A percentile compares a stretch with the other conserved stretches of the same genome.
Evolutionary conservation across 2,329 filamentous ascomycete genomes (phyloP).

Genomic region (Hypoxylon sp.): DNA sequence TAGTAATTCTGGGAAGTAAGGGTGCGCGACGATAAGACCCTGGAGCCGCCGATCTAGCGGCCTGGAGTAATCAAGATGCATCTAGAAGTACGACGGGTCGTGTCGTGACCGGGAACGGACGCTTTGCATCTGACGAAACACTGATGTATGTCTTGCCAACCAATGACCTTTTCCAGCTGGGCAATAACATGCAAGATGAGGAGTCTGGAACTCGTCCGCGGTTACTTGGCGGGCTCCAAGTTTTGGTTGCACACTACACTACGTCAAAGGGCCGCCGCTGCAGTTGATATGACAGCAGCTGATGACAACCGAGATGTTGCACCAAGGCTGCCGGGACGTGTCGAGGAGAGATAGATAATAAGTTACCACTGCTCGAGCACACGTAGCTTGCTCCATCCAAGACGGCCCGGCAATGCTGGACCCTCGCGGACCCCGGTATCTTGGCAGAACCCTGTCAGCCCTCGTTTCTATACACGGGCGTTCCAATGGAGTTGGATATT

Average conservation of each 20-base stretch:
- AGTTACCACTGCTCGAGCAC: not conserved
- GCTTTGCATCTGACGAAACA: constrained; percentile 7
- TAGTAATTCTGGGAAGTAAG: not conserved
- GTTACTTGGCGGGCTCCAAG: constrained; percentile 6
- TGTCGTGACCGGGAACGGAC: not conserved
- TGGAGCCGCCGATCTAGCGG: not conserved
- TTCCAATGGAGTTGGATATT: not conserved
- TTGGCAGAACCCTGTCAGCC: not conserved
- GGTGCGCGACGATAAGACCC: not conserved
- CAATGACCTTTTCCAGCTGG: constrained; percentile 6
- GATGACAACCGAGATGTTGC: constrained; percentile 3
- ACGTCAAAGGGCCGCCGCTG: not conserved
- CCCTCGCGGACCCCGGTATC: not conserved
- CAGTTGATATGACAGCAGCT: not conserved
- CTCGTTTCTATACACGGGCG: not conserved
- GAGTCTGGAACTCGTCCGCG: constrained; percentile 23
- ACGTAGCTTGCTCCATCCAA: not conserved
- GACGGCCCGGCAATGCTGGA: not conserved
- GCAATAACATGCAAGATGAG: constrained; percentile 16
- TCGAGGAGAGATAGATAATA: not conserved
- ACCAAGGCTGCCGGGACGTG: not conserved
- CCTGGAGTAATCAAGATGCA: constrained; percentile 8
- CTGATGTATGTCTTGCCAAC: not conserved
- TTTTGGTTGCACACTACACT: constrained; percentile 6
- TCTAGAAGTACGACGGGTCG: not conserved